These are phyloP conservation scores for Coffea canephora DNA, from an alignment of 257 asterid genomes.

Conservation along the genomic window DNA sequence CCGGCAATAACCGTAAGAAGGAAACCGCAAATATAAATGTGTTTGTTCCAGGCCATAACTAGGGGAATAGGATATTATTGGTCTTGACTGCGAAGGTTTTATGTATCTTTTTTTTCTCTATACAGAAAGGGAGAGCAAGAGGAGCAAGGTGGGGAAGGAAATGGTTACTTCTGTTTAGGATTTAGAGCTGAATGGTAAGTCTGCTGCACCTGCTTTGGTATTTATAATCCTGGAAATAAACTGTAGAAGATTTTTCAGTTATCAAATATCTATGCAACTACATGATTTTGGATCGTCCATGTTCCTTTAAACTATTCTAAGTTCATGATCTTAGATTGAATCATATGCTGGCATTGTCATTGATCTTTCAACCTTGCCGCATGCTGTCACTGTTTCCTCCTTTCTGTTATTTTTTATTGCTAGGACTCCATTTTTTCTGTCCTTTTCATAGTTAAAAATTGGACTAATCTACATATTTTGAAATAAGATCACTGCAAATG, in stretches of 20 bases:
- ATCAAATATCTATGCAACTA: background rate
- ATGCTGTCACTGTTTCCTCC: conserved; percentile 7
- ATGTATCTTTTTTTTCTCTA: background rate
- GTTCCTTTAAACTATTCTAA: conserved; percentile 8
- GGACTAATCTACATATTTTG: background rate
- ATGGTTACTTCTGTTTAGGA: conserved; percentile 3
- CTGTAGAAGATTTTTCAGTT: conserved; percentile 7
- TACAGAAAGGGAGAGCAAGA: background rate
- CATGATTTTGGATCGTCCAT: conserved; percentile 21
- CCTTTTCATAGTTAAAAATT: background rate
- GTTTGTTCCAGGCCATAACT: conserved; percentile 36
- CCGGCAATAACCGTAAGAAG: conserved; percentile 28
- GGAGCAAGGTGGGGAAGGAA: background rate
- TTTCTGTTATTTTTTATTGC: conserved; percentile 3
- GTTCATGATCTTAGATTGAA: background rate
- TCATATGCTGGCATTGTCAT: conserved; percentile 6
- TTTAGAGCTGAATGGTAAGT: conserved; percentile 9
- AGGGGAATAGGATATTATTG: background rate
- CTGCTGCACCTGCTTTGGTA: conserved; percentile 15
- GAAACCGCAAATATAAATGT: conserved; percentile 26
- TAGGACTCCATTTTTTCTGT: conserved; percentile 3
- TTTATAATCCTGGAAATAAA: conserved; percentile 17
- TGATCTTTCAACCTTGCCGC: background rate
- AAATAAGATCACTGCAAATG: background rate
- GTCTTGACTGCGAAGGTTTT: background rate